Evolutionary conservation across 208 protist species (phyloP), one percentile per base, ranked within the genome.

Genomic region (Leishmania guyanensis): DNA sequence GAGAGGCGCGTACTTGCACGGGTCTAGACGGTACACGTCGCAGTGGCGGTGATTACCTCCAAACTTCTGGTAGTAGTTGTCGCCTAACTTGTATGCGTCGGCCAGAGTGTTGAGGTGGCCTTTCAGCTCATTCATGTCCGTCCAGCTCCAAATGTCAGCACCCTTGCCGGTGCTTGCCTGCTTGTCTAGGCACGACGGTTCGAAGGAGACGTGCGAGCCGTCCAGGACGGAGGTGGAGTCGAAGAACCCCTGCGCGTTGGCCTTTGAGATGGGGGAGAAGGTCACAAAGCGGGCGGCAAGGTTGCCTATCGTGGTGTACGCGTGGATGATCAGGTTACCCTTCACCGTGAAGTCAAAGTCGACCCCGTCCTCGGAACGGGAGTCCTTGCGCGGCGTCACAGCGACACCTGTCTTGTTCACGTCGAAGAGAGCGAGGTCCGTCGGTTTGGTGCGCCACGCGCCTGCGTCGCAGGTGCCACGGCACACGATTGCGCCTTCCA

Each of bases 61-160:
- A 79, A 98, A 98, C 85, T 94, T 96, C 60, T 96, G 94, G 82
- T 90, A 98, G 84, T 96, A 98, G 90, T 95, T 96, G 73, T 93
- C 89, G 48, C 92, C 92, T n/a, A 79, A 86, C 74, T 82, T 88
- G 86, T 96, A 96, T 29, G 60, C 80, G 72, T 89, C 78, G 1
- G 87, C 89, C 10, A 81, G 58, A 39, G 78, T 83, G 86, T 97
- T 95, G 22, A 95, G 79, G 64, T 91, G 88, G 3, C 94, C 85
- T 29, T 74, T 66, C 53, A 88, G 53, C 9, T 48, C 46, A 1
- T 60, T 29, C 54, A n/a, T 36, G 79, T 91, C 64, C n/a, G 81
- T 85, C 88, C 90, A 97, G 39, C 75, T 87, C 92, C 91, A 96
- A 60, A 96, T 86, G 75, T 86, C 80, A 12, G 78, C 62, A n/a